Percentiles rank a stretch among this genome's conserved stretches.
Evolutionary conservation across 192 early-diverging fungal genomes (phyloP).

Genomic region (Linnemannia schmuckeri): DNA sequence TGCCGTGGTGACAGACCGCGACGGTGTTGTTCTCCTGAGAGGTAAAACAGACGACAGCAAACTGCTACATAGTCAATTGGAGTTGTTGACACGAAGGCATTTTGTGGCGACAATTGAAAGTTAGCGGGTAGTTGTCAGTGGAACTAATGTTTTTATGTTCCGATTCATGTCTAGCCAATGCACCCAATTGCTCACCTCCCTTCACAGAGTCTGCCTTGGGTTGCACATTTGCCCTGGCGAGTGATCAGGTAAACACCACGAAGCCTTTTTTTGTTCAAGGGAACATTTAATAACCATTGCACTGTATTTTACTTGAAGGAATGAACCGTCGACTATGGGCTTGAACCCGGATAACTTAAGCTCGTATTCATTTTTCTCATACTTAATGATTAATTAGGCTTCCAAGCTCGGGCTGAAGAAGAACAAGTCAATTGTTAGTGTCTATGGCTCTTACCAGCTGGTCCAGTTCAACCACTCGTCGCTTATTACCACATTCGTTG

Average conservation of each 20-base stretch:
- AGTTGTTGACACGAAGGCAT: neutral
- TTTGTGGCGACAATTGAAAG: constrained; percentile 6
- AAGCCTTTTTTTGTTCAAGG: neutral
- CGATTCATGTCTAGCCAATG: constrained; percentile 35
- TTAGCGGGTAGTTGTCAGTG: neutral
- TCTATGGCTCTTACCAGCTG: constrained; percentile 69
- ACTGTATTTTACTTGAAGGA: neutral
- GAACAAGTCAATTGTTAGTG: constrained; percentile 70
- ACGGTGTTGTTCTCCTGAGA: constrained; percentile 72
- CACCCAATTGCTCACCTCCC: constrained; percentile 56
- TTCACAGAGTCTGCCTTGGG: constrained; percentile 67
- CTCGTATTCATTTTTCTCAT: neutral
- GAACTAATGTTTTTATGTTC: neutral
- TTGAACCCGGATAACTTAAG: neutral
- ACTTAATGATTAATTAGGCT: constrained; percentile 49
- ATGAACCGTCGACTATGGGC: too few species aligned
- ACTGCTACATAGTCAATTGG: neutral
- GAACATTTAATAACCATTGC: neutral
- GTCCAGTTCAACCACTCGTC: constrained; percentile 74
- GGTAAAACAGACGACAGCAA: constrained; percentile 40
- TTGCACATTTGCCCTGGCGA: constrained; percentile 71
- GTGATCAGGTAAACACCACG: constrained; percentile 66
- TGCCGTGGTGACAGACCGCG: constrained; percentile 71
- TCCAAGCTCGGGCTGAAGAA: constrained; percentile 72
- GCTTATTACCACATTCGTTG: constrained; percentile 72